Conservation (phyloP, 768 basidiomycete genomes). For the Leucocoprinus leucothites region DNA sequence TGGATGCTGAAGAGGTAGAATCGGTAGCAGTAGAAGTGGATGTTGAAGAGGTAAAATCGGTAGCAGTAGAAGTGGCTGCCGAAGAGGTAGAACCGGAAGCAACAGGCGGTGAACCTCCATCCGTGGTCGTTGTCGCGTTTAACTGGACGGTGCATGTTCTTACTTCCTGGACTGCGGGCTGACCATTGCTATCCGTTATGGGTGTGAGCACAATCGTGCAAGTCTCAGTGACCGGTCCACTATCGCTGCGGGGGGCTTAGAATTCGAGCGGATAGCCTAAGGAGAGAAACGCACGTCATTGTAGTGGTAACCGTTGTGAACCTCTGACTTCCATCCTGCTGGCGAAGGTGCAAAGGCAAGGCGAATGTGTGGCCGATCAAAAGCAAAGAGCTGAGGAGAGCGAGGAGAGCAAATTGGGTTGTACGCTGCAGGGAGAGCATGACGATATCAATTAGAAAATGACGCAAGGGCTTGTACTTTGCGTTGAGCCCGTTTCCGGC, state of each 20-base stretch:
- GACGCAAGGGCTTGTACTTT: constrained; percentile 17
- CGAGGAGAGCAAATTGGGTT: constrained; percentile 30
- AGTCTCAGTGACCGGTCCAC: constrained; percentile 53
- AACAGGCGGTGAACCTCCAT: not conserved
- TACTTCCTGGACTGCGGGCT: constrained; percentile 50
- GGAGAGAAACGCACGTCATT: constrained; percentile 39
- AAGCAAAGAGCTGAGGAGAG: constrained; percentile 36
- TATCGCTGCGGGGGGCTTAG: constrained; percentile 31
- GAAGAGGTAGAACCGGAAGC: constrained; percentile 12
- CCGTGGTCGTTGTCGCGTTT: constrained; percentile 14
- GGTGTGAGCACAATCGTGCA: constrained; percentile 59
- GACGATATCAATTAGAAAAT: constrained; percentile 24
- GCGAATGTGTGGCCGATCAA: constrained; percentile 31
- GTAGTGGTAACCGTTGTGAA: constrained; percentile 41
- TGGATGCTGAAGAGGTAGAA: constrained; percentile 8
- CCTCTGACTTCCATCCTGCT: constrained; percentile 22
- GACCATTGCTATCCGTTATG: constrained; percentile 44
- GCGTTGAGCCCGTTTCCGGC: constrained; percentile 48
- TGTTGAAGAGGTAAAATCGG: constrained; percentile 13
- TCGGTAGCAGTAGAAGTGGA: not conserved
- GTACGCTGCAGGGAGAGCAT: constrained; percentile 36
- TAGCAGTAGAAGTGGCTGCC: not conserved
- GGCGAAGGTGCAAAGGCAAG: constrained; percentile 32
- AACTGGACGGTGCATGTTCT: constrained; percentile 45
- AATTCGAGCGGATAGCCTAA: constrained; percentile 1